Conservation (phyloP, 805 yeast species). For the Saccharomycopsis lassenensis region DNA sequence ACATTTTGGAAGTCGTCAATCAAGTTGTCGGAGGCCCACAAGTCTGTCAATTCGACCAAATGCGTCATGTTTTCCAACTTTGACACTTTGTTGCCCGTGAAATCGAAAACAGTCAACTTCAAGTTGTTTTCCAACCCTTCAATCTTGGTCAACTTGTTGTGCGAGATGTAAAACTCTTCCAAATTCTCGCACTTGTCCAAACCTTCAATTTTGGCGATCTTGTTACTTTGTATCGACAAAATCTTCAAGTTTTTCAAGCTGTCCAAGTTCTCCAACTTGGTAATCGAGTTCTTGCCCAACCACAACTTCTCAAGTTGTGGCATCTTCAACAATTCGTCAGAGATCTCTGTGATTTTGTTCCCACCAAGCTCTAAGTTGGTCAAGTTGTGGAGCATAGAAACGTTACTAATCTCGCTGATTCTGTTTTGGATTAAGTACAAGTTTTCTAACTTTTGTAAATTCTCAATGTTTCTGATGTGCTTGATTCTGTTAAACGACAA, state of each 20-base stretch:
- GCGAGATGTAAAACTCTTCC: constrained; percentile 81
- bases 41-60: constrained; percentile 65
- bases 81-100: constrained; percentile 62
- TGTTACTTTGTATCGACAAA: constrained; percentile 81
- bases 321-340: constrained; percentile 45
- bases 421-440: constrained; percentile 84
- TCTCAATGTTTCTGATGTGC: constrained; percentile 42
- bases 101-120: constrained; percentile 65
- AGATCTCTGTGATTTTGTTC: constrained; percentile 50
- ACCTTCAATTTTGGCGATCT: constrained; percentile 70
- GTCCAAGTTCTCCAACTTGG: constrained; percentile 50
- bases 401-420: constrained; percentile 58
- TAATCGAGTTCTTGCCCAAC: constrained; percentile 83
- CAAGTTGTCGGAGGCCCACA: constrained; percentile 84
- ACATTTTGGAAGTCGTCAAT: constrained; percentile 60
- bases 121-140: constrained; percentile 67
- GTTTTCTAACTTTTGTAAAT: constrained; percentile 59
- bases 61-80: constrained; percentile 56
- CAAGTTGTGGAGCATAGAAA: constrained; percentile 45
- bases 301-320: constrained; percentile 62
- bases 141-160: constrained; percentile 63
- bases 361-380: constrained; percentile 85
- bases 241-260: constrained; percentile 54
- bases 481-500: constrained; percentile 67
- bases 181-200: constrained; percentile 58